These are phyloP conservation scores for Coemansia aciculifera DNA, from an alignment of 192 early-diverging fungal genomes.

Conservation along the genomic window DNA sequence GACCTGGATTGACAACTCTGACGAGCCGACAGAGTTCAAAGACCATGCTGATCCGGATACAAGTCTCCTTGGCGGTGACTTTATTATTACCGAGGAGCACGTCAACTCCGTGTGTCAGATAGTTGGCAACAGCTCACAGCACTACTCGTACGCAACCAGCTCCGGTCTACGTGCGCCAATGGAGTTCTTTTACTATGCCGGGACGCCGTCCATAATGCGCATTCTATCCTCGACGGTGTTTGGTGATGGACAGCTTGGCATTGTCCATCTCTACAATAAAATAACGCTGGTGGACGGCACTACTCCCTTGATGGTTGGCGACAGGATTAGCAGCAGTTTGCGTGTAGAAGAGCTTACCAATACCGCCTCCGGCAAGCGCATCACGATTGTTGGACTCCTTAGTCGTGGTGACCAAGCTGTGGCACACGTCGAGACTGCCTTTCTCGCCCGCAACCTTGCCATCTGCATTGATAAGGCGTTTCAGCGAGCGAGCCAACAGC, in stretches of 20 bases:
- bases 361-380: slow-evolving; percentile 76
- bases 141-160: slow-evolving; percentile 57
- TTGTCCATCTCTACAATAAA: slow-evolving; percentile 87
- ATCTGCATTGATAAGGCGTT: slow-evolving; percentile 68
- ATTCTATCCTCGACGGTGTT: slow-evolving; percentile 80
- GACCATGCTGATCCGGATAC: not conserved
- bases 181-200: slow-evolving; percentile 86
- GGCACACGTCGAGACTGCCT: slow-evolving; percentile 69
- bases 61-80: not conserved
- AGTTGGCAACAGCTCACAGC: slow-evolving; percentile 62
- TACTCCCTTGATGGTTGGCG: slow-evolving; percentile 66
- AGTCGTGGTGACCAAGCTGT: slow-evolving; percentile 58
- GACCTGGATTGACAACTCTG: slow-evolving; percentile 8
- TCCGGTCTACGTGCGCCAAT: slow-evolving; percentile 68
- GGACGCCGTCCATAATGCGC: slow-evolving; percentile 73
- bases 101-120: slow-evolving; percentile 82
- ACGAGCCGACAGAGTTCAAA: not conserved
- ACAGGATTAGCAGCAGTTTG: slow-evolving; percentile 69
- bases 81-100: slow-evolving; percentile 63
- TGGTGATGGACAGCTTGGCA: slow-evolving; percentile 78
- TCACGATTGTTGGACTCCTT: slow-evolving; percentile 32
- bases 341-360: slow-evolving; percentile 75
- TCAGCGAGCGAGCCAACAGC: slow-evolving; percentile 63
- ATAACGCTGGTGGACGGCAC: slow-evolving; percentile 68
- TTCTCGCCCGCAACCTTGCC: slow-evolving; percentile 72